Conservation (phyloP, 2,329 filamentous ascomycete species). For the Fusarium praegraminearum region DNA sequence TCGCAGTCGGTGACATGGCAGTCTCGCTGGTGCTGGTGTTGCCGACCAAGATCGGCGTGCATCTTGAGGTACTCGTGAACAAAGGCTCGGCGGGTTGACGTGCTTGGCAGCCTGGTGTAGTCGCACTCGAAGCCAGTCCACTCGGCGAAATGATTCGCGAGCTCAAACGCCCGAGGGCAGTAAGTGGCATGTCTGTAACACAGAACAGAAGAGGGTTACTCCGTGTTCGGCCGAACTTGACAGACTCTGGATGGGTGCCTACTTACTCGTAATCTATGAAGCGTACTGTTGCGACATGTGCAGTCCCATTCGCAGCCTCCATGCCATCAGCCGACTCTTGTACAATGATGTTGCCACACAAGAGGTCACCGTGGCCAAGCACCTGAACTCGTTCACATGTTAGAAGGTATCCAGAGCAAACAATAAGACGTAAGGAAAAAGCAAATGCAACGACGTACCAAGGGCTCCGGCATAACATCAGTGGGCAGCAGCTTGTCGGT, state of each 20-base stretch:
- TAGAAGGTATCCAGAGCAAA: background rate
- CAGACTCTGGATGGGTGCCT: background rate
- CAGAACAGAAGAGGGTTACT: background rate
- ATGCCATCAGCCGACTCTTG: conserved; percentile 18
- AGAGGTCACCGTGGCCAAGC: conserved; percentile 40
- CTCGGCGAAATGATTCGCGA: conserved; percentile 44
- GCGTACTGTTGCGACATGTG: conserved; percentile 27
- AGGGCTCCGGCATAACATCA: conserved; percentile 19
- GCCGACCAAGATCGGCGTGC: conserved; percentile 10
- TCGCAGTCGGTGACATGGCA: background rate
- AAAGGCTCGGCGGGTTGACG: conserved; percentile 32
- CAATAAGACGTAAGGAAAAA: background rate
- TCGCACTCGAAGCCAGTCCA: conserved; percentile 42
- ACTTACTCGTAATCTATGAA: conserved; percentile 46
- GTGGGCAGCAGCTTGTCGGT: conserved; percentile 15
- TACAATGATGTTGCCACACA: conserved; percentile 42
- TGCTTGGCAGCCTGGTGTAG: conserved; percentile 16
- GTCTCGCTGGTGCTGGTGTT: background rate
- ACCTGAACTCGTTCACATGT: conserved; percentile 22
- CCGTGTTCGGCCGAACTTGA: background rate
- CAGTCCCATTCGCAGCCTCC: background rate
- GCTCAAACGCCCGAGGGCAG: conserved; percentile 41
- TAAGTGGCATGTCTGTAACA: conserved; percentile 39
- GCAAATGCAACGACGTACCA: conserved; percentile 27
- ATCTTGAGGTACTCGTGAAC: conserved; percentile 35